Percentiles rank a stretch among this genome's conserved stretches.
Conservation (phyloP, 108 stramenopile genomes). For the Pseudonitzschia delicatissima region DNA sequence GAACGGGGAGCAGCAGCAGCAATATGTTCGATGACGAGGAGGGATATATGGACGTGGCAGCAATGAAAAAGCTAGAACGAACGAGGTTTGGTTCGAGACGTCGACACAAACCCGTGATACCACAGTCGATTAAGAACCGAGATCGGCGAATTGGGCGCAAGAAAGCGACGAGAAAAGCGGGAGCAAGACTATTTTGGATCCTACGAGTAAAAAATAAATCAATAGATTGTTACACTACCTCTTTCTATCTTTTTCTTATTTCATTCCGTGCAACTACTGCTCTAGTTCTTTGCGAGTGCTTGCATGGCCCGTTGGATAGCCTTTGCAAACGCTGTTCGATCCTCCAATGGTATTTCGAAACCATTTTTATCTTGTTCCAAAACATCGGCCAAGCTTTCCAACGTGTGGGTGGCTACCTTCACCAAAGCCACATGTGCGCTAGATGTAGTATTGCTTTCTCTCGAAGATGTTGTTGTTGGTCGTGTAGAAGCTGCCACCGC, state of each 20-base stretch:
- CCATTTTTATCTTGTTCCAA: constrained; percentile 11
- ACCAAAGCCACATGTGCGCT: constrained; percentile 29
- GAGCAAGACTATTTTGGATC: constrained; percentile 3
- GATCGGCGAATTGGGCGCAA: constrained; percentile 18
- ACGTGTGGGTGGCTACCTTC: constrained; percentile 34
- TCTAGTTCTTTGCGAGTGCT: constrained; percentile 19
- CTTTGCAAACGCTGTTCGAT: constrained; percentile 33
- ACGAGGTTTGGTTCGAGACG: not conserved
- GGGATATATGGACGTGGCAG: not conserved
- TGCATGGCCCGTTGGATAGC: constrained; percentile 40
- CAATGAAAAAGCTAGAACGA: constrained; percentile 17
- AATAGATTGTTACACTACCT: too few relatives aligned
- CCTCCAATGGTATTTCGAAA: constrained; percentile 20
- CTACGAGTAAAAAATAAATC: not conserved
- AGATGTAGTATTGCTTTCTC: too few relatives aligned
- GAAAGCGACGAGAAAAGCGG: not conserved
- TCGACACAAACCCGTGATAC: constrained; percentile 25
- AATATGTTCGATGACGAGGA: not conserved
- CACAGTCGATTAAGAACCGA: constrained; percentile 9
- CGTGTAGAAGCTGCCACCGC: not conserved
- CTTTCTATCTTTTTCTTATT: too few relatives aligned
- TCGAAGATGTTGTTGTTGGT: not conserved
- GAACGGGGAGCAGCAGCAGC: not conserved
- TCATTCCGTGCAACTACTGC: not conserved
- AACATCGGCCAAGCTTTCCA: constrained; percentile 28